Conservation (phyloP, 768 basidiomycete genomes). For the Leccinum disarticulatum region DNA sequence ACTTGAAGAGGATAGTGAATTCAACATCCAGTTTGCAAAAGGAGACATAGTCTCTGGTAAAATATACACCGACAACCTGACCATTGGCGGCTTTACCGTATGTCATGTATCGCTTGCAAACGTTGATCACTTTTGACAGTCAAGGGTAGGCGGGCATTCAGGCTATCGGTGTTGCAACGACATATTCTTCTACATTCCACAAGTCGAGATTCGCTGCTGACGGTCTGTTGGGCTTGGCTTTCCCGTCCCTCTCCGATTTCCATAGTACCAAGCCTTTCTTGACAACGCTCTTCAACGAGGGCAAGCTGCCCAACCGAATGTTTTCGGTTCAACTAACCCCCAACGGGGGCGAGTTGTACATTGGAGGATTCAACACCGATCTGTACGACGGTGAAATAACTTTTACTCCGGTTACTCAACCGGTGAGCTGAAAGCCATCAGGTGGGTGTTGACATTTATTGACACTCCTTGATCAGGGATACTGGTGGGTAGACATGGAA, state of each 20-base stretch:
- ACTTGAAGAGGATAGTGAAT: too few species aligned
- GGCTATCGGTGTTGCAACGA: constrained; percentile 12
- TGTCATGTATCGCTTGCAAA: background rate
- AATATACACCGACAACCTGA: constrained; percentile 5
- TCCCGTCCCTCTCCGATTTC: constrained; percentile 20
- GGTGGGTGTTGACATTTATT: background rate
- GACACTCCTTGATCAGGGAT: constrained; percentile 30
- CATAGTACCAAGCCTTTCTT: too few species aligned
- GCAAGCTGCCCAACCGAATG: too few species aligned
- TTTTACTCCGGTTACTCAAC: background rate
- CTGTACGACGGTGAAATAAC: too few species aligned
- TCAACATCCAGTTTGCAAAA: too few species aligned
- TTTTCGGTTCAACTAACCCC: too few species aligned
- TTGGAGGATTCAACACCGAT: too few species aligned
- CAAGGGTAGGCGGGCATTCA: constrained; percentile 9
- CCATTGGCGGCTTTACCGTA: constrained; percentile 11
- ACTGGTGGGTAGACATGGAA: constrained; percentile 17
- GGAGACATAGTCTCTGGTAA: too few species aligned
- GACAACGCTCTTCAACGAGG: too few species aligned
- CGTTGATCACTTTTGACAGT: background rate
- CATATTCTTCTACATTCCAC: constrained; percentile 4
- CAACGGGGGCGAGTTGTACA: too few species aligned
- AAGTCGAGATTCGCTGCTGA: constrained; percentile 8
- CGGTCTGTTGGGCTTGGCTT: constrained; percentile 41
- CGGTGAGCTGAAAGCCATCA: background rate